Evolutionary conservation across 2,329 filamentous ascomycete species (phyloP).

Genomic region (Endothia cerciana): DNA sequence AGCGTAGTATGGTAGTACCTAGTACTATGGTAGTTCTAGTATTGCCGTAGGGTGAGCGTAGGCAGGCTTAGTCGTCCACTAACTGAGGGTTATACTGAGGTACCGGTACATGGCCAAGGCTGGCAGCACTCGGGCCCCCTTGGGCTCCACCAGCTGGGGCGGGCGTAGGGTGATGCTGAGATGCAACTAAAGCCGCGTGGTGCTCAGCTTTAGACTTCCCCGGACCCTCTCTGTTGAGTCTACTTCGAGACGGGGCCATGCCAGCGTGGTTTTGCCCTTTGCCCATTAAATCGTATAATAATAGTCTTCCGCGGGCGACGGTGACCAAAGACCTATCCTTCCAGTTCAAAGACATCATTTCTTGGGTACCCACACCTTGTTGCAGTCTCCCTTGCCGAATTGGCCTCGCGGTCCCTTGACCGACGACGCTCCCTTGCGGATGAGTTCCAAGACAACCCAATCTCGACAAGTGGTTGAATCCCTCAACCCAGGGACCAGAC

Average conservation of each 20-base stretch:
- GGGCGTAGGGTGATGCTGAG: not conserved
- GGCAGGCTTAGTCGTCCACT: too few species aligned
- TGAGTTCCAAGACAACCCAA: slow-evolving; percentile 5
- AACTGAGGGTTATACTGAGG: too few species aligned
- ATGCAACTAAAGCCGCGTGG: slow-evolving; percentile 5
- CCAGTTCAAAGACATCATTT: not conserved
- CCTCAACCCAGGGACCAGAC: not conserved
- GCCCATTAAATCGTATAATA: slow-evolving; percentile 5
- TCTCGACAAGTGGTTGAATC: not conserved
- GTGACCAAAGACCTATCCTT: not conserved
- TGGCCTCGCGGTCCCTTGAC: not conserved
- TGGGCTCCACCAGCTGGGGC: not conserved
- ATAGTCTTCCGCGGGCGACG: not conserved
- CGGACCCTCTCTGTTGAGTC: slow-evolving; percentile 9
- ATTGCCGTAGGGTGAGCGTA: too few species aligned
- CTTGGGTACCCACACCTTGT: slow-evolving; percentile 7
- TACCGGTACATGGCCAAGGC: slow-evolving; percentile 7
- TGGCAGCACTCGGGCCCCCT: not conserved
- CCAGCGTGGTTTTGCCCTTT: not conserved
- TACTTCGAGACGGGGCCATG: slow-evolving; percentile 15
- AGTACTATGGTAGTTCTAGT: too few species aligned
- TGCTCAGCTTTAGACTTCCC: slow-evolving; percentile 9
- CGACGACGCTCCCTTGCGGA: slow-evolving; percentile 13
- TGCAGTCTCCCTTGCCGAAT: slow-evolving; percentile 2
- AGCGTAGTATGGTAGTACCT: too few species aligned